Conservation (phyloP, 345 rosid species). For the Orychophragmus violaceus region DNA sequence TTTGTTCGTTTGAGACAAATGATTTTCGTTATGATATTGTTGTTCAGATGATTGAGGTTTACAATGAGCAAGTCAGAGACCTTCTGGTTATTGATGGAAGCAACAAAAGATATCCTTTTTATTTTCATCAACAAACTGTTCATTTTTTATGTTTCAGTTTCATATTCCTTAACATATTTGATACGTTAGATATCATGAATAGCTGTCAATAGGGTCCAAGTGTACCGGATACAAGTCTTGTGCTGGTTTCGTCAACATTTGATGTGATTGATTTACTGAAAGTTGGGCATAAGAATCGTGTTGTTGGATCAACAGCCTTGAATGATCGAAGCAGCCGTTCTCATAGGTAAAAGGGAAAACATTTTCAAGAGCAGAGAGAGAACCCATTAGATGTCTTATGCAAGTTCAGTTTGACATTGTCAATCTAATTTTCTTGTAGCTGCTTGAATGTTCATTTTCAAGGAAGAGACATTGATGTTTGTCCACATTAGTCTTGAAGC, state of each 20-base stretch:
- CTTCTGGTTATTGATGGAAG: conserved; percentile 80
- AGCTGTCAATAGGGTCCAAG: conserved; percentile 84
- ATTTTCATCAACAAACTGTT: conserved; percentile 6
- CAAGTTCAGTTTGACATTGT: too few species aligned
- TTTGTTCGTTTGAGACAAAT: too few species aligned
- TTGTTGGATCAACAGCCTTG: too few species aligned
- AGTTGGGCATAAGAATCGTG: too few species aligned
- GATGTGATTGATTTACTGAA: too few species aligned
- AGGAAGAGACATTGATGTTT: conserved; percentile 81
- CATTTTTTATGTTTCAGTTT: neutral
- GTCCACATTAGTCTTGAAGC: too few species aligned
- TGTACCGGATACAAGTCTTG: conserved; percentile 83
- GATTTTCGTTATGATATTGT: conserved; percentile 69
- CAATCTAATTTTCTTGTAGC: conserved; percentile 46
- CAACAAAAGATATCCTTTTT: conserved; percentile 93
- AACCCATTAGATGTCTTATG: too few species aligned
- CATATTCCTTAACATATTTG: conserved; percentile 40
- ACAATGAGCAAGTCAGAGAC: conserved; percentile 94
- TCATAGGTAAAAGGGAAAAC: too few species aligned
- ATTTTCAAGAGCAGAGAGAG: too few species aligned
- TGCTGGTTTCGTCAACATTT: conserved; percentile 71
- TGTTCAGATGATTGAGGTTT: conserved; percentile 95
- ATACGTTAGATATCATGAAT: conserved; percentile 82
- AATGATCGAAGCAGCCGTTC: too few species aligned
- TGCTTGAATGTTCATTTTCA: conserved; percentile 95